These are phyloP conservation scores for Hymenochaete sp. DNA, from an alignment of 1,284 basidiomycete genomes.

Conservation along the genomic window DNA sequence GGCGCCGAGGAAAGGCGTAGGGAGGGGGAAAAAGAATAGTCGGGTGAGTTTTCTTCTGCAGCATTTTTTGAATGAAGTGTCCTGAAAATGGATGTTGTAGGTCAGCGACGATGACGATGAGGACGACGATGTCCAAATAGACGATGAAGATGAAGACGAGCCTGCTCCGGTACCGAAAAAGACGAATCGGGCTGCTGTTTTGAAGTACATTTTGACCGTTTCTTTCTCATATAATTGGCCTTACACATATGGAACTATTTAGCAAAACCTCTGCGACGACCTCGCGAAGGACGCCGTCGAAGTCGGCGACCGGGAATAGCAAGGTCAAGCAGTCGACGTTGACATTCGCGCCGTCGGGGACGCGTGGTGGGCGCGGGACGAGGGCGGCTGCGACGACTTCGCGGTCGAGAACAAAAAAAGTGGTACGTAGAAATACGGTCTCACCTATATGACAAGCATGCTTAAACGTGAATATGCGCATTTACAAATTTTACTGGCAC, in stretches of 20 bases:
- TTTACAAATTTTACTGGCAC: no score
- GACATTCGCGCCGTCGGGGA: constrained; percentile 51
- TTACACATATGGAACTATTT: not conserved
- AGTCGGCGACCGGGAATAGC: constrained; percentile 28
- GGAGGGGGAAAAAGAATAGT: constrained; percentile 29
- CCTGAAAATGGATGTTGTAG: not conserved
- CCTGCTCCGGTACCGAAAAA: constrained; percentile 31
- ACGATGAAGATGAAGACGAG: not conserved
- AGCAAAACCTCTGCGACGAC: constrained; percentile 39
- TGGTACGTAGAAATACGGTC: no score
- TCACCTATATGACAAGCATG: no score
- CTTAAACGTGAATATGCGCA: no score
- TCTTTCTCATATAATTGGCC: not conserved
- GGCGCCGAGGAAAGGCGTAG: constrained; percentile 22
- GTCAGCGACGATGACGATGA: not conserved
- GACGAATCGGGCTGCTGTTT: constrained; percentile 56
- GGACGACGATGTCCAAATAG: not conserved
- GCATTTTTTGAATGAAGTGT: constrained; percentile 7
- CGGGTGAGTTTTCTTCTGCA: constrained; percentile 15
- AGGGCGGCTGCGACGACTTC: constrained; percentile 52
- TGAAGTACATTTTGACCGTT: constrained; percentile 39
- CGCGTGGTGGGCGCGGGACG: constrained; percentile 33
- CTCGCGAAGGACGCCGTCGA: constrained; percentile 54
- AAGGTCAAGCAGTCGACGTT: constrained; percentile 47
- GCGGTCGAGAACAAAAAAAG: constrained; percentile 39